Base-by-base conservation (phyloP, 768 basidiomycete species). In the Baorangia bicolor region DNA sequence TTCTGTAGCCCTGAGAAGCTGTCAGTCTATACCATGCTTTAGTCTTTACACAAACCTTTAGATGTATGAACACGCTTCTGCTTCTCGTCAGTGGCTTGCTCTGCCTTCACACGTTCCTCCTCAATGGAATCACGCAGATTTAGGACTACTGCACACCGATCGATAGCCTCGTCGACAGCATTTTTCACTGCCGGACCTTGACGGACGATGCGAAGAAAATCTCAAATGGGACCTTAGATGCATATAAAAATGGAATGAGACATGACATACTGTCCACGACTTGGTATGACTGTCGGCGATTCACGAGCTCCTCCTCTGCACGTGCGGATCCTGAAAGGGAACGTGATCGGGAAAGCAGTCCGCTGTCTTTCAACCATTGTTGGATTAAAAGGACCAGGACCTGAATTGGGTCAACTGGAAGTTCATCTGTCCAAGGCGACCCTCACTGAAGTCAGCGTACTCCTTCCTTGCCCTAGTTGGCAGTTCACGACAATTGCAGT, bases 401-500 rank as follows among this genome's bases (percentile, higher is more conserved):
- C 88, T 92, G 56, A 18, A 34, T 21, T 21, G 12, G 27, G 46
- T 68, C 8, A 64, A 33, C 14, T 1, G 4, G 7, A 34, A 18
- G 20, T 49, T 53, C 39, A 31, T 21, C 6, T 30, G 43, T 40
- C 23, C 41, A 41, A 35, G 28, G 42, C 0, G 25, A 37, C 10
- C 67, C 86, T 59, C 52, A 90, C 91, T 18, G 94, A 90, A n/a
- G 93, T 87, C 46, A 94, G 73, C 0, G 95, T 96, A 57, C 93
- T 95, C 63, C 97, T 80, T 11, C 96, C 95, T 30, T 93, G 80
- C 5, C 94, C 96, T 14, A 99, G 82, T 66, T 99, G 97, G 64
- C 95, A 97, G 66, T 98, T 99, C 34, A 99, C 82, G 18, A 99
- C 87, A 54, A 98, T 89, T 1, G 90, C 90, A 0, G 89, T 88